Conservation (phyloP, 2,329 filamentous ascomycete genomes). For the Sarocladium strictum region DNA sequence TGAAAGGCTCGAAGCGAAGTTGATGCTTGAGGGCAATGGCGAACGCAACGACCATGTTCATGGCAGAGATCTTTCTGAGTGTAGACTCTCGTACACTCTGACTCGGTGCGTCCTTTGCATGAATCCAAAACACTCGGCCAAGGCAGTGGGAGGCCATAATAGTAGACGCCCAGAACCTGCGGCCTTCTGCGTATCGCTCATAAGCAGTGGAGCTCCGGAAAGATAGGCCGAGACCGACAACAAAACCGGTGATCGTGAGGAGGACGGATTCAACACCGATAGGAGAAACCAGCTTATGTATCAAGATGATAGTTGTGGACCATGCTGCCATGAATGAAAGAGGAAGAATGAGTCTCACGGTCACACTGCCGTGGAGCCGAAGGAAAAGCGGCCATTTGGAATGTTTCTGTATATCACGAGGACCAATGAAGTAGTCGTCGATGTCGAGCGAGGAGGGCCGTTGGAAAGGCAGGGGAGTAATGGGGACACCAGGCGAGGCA, state of each 20-base stretch:
- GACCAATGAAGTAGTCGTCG: constrained; percentile 59
- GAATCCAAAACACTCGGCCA: constrained; percentile 78
- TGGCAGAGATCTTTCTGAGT: constrained; percentile 64
- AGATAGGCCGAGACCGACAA: constrained; percentile 71
- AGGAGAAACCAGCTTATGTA: constrained; percentile 35
- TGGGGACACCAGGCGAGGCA: constrained; percentile 20
- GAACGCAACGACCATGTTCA: constrained; percentile 75
- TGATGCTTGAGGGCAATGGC: constrained; percentile 75
- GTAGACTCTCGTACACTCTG: constrained; percentile 56
- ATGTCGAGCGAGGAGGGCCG: constrained; percentile 38
- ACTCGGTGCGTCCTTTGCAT: constrained; percentile 52
- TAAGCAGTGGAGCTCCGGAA: constrained; percentile 75
- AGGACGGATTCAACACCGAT: constrained; percentile 38
- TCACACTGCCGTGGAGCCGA: constrained; percentile 68
- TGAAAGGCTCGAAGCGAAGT: constrained; percentile 77
- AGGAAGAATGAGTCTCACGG: constrained; percentile 69
- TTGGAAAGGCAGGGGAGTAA: constrained; percentile 24
- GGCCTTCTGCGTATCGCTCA: constrained; percentile 62
- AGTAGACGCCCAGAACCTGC: constrained; percentile 56
- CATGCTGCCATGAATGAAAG: constrained; percentile 56
- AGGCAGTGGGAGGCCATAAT: constrained; percentile 60
- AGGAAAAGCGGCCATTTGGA: constrained; percentile 73
- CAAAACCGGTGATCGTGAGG: constrained; percentile 73
- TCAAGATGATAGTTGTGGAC: constrained; percentile 58
- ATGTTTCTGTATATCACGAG: constrained; percentile 64